Base-by-base conservation (phyloP, 768 basidiomycete genomes). In the Galerina sulciceps region DNA sequence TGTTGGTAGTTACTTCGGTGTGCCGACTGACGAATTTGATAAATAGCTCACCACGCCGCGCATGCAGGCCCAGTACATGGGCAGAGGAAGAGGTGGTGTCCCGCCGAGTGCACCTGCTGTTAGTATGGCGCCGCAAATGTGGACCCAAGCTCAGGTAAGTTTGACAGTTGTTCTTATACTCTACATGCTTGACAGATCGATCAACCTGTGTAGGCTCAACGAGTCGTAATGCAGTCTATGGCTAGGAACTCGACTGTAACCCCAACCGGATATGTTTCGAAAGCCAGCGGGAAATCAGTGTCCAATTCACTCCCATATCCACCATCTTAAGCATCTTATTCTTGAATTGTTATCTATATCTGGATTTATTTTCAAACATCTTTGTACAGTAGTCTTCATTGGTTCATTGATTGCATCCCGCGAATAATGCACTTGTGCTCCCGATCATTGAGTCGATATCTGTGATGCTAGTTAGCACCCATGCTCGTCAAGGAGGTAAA, bases 371-470 rank as follows among this genome's bases (percentile, higher is more conserved):
- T 31, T 31, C 26, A 31, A 31, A 31, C 26, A 31, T 31, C 26
- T 31, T 31, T 31, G 26, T 31, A 31, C 8, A 31, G 4, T 31
- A 31, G 15, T 20, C 14, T 26, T 44, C 41, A 64, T 49, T 53
- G 54, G 23, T 26, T 44, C 41, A 64, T 49, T 53, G 54, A 31
- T 74, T 71, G 49, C 77, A 79, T 10, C 63, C 69, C 23, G n/a
- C 50, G 31, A 70, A 69, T 36, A 81, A 67, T 38, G 77, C 71
- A 6, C 55, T 48, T 23, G 73, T 67, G 56, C 66, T 73, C 2
- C 79, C 80, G 20, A 76, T 59, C 70, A 71, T 75, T 15, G 71
- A 68, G 57, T 78, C 74, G 43, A 80, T 71, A 54, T 81, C 80
- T 81, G 58, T 5, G 60, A 48, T 23, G 11, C 18, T 36, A 26